phyloP scores from a whole-genome alignment of 1,139 yeast species.

The Wickerhamomyces sp. region DNA sequence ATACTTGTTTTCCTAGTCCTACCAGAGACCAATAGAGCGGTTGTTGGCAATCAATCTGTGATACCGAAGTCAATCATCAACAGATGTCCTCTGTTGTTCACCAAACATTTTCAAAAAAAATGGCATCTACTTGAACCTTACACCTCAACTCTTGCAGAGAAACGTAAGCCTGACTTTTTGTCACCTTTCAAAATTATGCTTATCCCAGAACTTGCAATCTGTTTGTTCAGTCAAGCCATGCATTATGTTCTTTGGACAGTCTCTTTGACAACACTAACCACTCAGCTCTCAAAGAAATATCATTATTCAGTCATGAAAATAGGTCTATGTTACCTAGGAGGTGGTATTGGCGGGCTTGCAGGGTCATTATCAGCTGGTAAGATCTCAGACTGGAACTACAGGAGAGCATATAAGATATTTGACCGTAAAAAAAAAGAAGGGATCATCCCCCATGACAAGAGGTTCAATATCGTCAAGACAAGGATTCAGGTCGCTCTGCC shows the following conservation, averaged over 20 bases:
- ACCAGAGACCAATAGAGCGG: constrained; percentile 68
- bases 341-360: constrained; percentile 53
- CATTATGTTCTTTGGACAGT: constrained; percentile 69
- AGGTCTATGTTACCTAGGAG: constrained; percentile 60
- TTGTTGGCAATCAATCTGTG: constrained; percentile 65
- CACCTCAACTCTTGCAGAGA: constrained; percentile 27
- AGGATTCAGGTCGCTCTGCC: constrained; percentile 40
- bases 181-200: constrained; percentile 41
- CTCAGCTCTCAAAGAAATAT: constrained; percentile 44
- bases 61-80: constrained; percentile 38
- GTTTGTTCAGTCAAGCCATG: constrained; percentile 51
- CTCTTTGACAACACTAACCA: constrained; percentile 59
- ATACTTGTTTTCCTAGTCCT: constrained; percentile 36
- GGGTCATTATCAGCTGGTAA: constrained; percentile 48
- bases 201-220: constrained; percentile 30
- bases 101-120: constrained; percentile 20
- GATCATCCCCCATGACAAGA: constrained; percentile 23
- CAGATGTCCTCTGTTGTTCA: constrained; percentile 38
- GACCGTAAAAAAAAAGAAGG: constrained; percentile 17
- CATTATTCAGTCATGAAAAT: constrained; percentile 46
- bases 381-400: constrained; percentile 42
- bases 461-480: constrained; percentile 42
- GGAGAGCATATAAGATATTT: constrained; percentile 24
- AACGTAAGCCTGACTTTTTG: constrained; percentile 33
- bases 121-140: constrained; percentile 29